A percentile compares a stretch with the other conserved stretches of the same genome.
Evolutionary conservation across 2,329 filamentous ascomycete species (phyloP).

Genomic region (Fusarium virguliforme): DNA sequence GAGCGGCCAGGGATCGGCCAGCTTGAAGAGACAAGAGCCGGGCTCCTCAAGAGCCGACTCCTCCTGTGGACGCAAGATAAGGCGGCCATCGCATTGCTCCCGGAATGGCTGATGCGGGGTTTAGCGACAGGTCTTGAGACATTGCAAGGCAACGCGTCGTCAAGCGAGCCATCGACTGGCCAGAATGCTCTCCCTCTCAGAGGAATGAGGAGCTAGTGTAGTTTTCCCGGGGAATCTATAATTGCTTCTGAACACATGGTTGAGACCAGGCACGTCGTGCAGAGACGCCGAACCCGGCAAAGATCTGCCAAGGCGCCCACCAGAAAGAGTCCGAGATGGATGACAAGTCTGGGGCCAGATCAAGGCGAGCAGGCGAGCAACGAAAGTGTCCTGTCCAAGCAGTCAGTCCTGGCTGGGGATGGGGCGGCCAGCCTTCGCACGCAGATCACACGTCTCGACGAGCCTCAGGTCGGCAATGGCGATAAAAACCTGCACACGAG

Average conservation of each 20-base stretch:
- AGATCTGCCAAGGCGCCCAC: conserved; percentile 26
- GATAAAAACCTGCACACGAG: conserved; percentile 34
- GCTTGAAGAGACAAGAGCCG: conserved; percentile 7
- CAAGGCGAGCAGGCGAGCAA: conserved; percentile 24
- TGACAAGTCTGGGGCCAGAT: conserved; percentile 13
- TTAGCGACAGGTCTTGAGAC: conserved; percentile 34
- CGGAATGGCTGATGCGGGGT: conserved; percentile 42
- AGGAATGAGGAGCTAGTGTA: conserved; percentile 46
- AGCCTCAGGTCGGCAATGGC: conserved; percentile 24
- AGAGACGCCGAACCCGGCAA: conserved; percentile 17
- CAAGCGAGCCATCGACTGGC: conserved; percentile 25
- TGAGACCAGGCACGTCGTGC: conserved; percentile 29
- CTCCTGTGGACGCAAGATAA: conserved; percentile 12
- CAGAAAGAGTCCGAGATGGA: background rate
- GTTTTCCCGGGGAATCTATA: conserved; percentile 54
- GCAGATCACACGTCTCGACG: background rate
- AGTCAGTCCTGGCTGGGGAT: background rate
- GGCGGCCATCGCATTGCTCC: conserved; percentile 21
- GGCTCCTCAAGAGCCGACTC: background rate
- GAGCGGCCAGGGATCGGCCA: conserved; percentile 1
- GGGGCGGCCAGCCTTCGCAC: background rate
- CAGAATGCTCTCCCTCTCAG: conserved; percentile 22
- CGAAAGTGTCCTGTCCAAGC: conserved; percentile 4
- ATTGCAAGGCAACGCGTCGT: conserved; percentile 25
- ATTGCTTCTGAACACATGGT: conserved; percentile 51